Conservation (phyloP, 495 filamentous ascomycete genomes). For the Penicillium canariense region DNA sequence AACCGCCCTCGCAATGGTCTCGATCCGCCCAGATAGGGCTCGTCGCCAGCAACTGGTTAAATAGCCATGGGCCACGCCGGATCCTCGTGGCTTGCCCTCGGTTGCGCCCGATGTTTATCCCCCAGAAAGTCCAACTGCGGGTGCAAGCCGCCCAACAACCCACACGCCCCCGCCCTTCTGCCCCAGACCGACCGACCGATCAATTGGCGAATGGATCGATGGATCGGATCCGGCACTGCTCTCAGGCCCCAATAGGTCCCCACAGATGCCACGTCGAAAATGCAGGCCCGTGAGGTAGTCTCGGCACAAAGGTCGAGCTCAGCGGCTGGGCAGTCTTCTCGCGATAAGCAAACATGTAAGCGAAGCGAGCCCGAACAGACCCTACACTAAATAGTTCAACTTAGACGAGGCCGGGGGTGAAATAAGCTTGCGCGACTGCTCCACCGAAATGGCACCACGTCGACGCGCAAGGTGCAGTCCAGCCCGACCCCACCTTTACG, state of each 20-base stretch:
- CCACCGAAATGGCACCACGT: slow-evolving; percentile 2
- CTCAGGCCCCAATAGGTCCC: background rate
- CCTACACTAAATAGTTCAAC: background rate
- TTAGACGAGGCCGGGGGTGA: background rate
- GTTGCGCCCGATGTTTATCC: too few species aligned
- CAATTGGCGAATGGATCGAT: background rate
- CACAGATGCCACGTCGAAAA: background rate
- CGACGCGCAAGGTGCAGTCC: slow-evolving; percentile 9
- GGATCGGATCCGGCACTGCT: background rate
- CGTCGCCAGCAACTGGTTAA: background rate
- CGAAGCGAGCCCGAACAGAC: background rate
- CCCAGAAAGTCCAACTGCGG: background rate
- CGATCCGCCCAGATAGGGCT: slow-evolving; percentile 6
- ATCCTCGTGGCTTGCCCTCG: too few species aligned
- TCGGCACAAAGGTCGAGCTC: background rate
- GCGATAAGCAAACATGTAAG: too few species aligned
- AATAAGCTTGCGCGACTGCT: slow-evolving; percentile 9
- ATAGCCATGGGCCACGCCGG: slow-evolving; percentile 1
- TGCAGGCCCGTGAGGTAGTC: background rate
- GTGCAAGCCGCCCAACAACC: background rate
- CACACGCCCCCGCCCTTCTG: background rate
- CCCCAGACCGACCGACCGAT: background rate
- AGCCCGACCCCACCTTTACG: slow-evolving; percentile 8
- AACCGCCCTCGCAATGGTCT: background rate
- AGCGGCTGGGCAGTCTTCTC: background rate